Conservation (phyloP, 179 eudicot species). For the Drosera spatulata region DNA sequence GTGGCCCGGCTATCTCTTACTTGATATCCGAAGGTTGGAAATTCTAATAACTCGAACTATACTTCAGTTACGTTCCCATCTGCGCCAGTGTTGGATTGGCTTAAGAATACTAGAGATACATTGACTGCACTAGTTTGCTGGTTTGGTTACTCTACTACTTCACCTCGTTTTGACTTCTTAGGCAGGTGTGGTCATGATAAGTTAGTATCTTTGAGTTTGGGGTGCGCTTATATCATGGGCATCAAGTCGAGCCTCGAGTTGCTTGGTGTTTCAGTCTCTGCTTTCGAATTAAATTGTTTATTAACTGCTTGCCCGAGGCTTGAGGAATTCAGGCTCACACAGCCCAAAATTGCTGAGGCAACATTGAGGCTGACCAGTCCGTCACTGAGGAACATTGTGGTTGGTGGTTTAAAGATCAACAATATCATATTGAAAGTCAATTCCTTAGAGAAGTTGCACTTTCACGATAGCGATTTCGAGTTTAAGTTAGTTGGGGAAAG, state of each 20-base stretch:
- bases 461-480: conserved; percentile 36
- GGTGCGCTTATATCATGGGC: conserved; percentile 45
- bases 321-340: conserved; percentile 25
- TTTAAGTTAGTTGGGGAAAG: conserved; percentile 36
- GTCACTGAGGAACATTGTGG: conserved; percentile 29
- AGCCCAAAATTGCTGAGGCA: conserved; percentile 35
- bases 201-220: conserved; percentile 37
- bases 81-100: conserved; percentile 33
- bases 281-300: conserved; percentile 40
- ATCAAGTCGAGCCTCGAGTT: conserved; percentile 39
- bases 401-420: conserved; percentile 46
- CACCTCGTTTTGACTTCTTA: conserved; percentile 41
- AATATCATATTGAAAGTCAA: conserved; percentile 46
- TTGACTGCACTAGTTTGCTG: conserved; percentile 32
- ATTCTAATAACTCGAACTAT: conserved; percentile 32
- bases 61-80: conserved; percentile 45
- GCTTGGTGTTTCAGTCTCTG: conserved; percentile 40
- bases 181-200: conserved; percentile 43
- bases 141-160: conserved; percentile 41
- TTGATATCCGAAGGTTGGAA: neutral
- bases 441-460: conserved; percentile 38
- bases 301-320: conserved; percentile 44
- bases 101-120: conserved; percentile 46
- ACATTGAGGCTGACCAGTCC: conserved; percentile 37
- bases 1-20: neutral